Evolutionary conservation across 306 rosid species (phyloP).

Genomic region (Rosa multiflora): DNA sequence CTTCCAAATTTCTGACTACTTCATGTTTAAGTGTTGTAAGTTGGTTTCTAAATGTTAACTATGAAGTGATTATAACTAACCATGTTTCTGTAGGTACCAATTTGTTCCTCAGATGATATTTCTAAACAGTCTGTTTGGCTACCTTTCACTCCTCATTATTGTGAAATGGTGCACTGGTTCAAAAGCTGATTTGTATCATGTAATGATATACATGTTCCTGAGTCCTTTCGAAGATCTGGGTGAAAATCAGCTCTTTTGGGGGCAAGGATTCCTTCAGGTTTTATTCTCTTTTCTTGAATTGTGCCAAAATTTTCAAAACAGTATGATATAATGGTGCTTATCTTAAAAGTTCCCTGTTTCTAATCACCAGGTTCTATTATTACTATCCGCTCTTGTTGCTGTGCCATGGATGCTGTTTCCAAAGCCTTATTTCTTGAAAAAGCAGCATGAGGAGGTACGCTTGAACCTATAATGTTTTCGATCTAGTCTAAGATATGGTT

Average conservation of each 20-base stretch:
- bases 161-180: constrained; percentile 89
- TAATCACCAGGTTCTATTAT: constrained; percentile 52
- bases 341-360: not conserved
- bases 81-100: constrained; percentile 62
- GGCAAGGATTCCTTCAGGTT: constrained; percentile 78
- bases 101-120: constrained; percentile 80
- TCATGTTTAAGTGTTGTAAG: not conserved
- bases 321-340: not conserved
- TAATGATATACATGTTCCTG: constrained; percentile 86
- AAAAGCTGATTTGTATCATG: constrained; percentile 82
- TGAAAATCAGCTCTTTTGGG: constrained; percentile 77
- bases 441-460: constrained; percentile 66
- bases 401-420: constrained; percentile 97
- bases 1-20: not conserved
- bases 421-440: constrained; percentile 80
- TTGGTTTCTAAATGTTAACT: not conserved
- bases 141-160: constrained; percentile 75
- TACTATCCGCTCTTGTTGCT: constrained; percentile 63
- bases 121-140: constrained; percentile 81
- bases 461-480: not conserved
- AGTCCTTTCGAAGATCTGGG: constrained; percentile 85
- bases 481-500: not conserved
- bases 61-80: not conserved
- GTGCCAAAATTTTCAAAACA: not conserved
- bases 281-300: constrained; percentile 12